phyloP scores from a whole-genome alignment of 306 rosid genomes.

The Cucurbita maxima region DNA sequence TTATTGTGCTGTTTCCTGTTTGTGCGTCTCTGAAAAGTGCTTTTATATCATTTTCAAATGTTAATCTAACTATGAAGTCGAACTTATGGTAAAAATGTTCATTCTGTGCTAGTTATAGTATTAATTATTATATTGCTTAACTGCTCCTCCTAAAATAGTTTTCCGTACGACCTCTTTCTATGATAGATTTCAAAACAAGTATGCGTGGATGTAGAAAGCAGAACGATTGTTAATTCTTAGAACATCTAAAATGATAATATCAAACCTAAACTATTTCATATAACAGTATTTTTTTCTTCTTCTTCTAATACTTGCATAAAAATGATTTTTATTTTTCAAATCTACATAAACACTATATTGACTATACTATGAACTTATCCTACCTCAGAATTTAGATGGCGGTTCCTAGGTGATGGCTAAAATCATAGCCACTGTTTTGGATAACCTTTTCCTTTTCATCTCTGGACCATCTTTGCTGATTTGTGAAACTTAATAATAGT shows the following conservation, averaged over 20 bases:
- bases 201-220: background rate
- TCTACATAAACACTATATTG: background rate
- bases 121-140: background rate
- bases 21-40: background rate
- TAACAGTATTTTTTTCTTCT: no score
- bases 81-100: background rate
- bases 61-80: background rate
- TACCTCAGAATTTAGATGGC: background rate
- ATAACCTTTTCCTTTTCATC: background rate
- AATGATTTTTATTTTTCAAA: background rate
- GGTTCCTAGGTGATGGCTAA: background rate
- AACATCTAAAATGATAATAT: background rate
- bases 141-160: background rate
- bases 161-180: background rate
- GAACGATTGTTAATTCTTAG: background rate
- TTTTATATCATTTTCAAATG: background rate
- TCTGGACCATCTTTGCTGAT: background rate
- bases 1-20: slow-evolving; percentile 6
- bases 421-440: background rate
- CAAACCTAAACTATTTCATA: background rate
- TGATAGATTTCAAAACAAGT: background rate
- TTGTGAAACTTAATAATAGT: background rate
- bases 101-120: background rate
- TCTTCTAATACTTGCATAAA: background rate
- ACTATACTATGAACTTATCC: background rate